These are phyloP conservation scores for Pichia gijzeniarum DNA, from an alignment of 805 yeast species.

Conservation along the genomic window DNA sequence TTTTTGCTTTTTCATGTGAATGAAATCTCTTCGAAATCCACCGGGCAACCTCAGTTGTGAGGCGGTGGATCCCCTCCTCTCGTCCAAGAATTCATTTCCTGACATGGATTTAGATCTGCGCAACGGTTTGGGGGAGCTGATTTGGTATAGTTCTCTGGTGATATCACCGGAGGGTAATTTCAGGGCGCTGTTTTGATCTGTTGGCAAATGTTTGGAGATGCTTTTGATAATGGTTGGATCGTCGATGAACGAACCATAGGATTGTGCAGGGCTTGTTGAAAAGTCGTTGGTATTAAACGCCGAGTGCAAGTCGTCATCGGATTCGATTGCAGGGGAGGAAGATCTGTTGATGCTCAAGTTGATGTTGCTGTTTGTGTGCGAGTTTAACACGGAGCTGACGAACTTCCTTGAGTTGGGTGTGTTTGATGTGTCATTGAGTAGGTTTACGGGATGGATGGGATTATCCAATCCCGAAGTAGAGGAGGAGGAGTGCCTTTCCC, in stretches of 20 bases:
- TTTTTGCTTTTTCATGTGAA: slow-evolving; percentile 31
- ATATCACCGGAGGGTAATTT: slow-evolving; percentile 46
- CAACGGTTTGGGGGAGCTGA: slow-evolving; percentile 13
- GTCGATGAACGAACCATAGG: slow-evolving; percentile 24
- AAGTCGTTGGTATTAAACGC: not conserved
- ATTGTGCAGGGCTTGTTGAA: slow-evolving; percentile 8
- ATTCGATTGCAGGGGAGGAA: slow-evolving; percentile 20
- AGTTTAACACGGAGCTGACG: not conserved
- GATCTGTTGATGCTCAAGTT: not conserved
- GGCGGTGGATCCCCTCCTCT: slow-evolving; percentile 57
- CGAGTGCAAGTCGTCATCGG: slow-evolving; percentile 8
- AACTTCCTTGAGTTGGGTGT: slow-evolving; percentile 8
- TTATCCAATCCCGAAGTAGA: slow-evolving; percentile 15
- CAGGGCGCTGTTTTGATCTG: slow-evolving; percentile 29
- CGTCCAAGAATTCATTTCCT: slow-evolving; percentile 24
- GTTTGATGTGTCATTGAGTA: not conserved
- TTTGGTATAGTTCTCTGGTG: slow-evolving; percentile 40
- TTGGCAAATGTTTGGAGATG: slow-evolving; percentile 34
- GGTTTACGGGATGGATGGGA: not conserved
- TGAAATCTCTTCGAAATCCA: slow-evolving; percentile 70
- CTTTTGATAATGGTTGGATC: slow-evolving; percentile 31
- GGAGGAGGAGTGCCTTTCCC: slow-evolving; percentile 18
- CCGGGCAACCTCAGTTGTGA: slow-evolving; percentile 72
- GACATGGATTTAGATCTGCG: slow-evolving; percentile 27
- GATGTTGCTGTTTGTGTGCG: not conserved